Evolutionary conservation across 2,329 filamentous ascomycete genomes (phyloP).

Genomic region (Capronia epimyces): DNA sequence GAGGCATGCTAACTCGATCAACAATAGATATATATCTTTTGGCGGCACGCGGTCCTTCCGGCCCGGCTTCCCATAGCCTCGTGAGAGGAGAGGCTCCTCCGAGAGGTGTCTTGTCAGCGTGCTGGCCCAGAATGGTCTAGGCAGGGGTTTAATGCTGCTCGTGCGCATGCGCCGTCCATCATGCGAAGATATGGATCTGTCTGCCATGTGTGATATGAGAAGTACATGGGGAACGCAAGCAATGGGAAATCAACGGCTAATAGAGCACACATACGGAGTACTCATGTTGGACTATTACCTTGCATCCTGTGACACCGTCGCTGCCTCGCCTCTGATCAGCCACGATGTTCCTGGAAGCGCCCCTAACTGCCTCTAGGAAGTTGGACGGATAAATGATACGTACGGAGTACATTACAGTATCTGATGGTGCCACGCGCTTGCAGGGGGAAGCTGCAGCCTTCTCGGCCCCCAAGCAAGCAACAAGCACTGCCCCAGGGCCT

Average conservation of each 20-base stretch:
- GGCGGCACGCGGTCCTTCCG: neutral
- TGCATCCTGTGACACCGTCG: no score
- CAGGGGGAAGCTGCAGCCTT: no score
- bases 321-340: no score
- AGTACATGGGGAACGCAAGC: neutral
- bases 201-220: neutral
- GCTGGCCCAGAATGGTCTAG: neutral
- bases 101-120: neutral
- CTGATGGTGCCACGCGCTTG: no score
- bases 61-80: neutral
- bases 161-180: neutral
- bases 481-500: no score
- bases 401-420: no score
- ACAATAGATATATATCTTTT: neutral
- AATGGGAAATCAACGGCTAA: neutral
- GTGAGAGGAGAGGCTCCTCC: neutral
- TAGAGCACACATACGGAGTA: no score
- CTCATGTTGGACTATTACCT: neutral
- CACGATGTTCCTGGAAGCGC: no score
- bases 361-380: no score
- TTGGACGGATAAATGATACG: no score
- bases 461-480: no score
- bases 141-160: neutral
- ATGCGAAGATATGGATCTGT: neutral
- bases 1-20: conserved; percentile 4